Conservation (phyloP, 2,329 filamentous ascomycete species). For the Colletotrichum sp. region DNA sequence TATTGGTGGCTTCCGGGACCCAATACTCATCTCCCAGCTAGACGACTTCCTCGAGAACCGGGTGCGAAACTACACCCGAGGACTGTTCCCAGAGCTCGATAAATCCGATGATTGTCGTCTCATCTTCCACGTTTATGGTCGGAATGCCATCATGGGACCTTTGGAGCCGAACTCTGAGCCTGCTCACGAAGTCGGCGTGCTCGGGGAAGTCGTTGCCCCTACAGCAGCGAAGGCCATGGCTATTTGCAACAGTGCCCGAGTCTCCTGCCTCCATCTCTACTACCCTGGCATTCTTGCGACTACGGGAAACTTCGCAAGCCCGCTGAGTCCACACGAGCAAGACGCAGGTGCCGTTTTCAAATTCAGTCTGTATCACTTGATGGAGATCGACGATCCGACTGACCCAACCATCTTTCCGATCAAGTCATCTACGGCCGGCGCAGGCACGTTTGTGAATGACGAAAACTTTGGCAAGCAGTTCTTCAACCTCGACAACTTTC, state of each 20-base stretch:
- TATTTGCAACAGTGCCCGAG: constrained; percentile 30
- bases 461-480: neutral
- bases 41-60: constrained; percentile 34
- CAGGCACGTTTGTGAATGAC: neutral
- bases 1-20: constrained; percentile 50
- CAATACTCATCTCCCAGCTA: constrained; percentile 47
- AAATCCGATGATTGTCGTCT: constrained; percentile 37
- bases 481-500: neutral
- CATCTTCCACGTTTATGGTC: constrained; percentile 52
- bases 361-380: constrained; percentile 55
- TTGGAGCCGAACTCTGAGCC: constrained; percentile 27
- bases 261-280: constrained; percentile 43
- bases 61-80: constrained; percentile 21
- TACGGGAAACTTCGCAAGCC: constrained; percentile 50
- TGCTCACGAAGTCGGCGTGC: constrained; percentile 47
- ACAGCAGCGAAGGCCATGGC: constrained; percentile 49
- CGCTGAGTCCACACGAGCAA: constrained; percentile 10
- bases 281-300: constrained; percentile 57
- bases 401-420: constrained; percentile 16
- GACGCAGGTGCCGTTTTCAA: constrained; percentile 39
- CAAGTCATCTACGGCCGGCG: neutral
- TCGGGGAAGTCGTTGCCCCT: constrained; percentile 49
- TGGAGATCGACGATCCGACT: constrained; percentile 38
- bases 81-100: constrained; percentile 26
- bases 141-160: constrained; percentile 28